These are phyloP conservation scores for Yamadazyma aaseri DNA, from an alignment of 1,139 yeast genomes.

Conservation along the genomic window DNA sequence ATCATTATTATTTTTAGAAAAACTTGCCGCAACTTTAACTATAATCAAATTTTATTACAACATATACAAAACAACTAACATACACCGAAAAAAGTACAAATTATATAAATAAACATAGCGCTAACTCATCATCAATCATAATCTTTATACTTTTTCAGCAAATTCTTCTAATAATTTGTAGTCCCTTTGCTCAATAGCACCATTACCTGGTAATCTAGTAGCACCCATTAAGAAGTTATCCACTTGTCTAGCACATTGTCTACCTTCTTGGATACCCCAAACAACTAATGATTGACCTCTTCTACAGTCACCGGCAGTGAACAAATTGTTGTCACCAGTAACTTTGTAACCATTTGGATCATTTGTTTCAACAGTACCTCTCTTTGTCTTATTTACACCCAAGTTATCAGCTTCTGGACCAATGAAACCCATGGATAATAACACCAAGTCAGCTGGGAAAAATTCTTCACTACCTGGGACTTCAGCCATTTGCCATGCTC, in stretches of 20 bases:
- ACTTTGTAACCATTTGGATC: slow-evolving; percentile 73
- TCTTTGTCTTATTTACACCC: slow-evolving; percentile 68
- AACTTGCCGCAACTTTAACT: too few relatives aligned
- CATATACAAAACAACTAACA: too few relatives aligned
- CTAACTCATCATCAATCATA: slow-evolving; percentile 7
- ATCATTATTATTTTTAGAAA: too few relatives aligned
- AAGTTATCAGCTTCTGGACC: slow-evolving; percentile 91
- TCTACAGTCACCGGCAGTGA: slow-evolving; percentile 98
- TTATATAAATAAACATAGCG: slow-evolving; percentile 6
- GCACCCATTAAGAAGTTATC: slow-evolving; percentile 77
- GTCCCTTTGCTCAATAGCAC: slow-evolving; percentile 84
- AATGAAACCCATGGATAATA: slow-evolving; percentile 94
- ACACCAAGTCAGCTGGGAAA: slow-evolving; percentile 92
- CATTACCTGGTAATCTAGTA: slow-evolving; percentile 88
- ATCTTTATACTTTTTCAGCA: slow-evolving; percentile 53
- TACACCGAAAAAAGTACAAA: too few relatives aligned
- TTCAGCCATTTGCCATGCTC: slow-evolving; percentile 99
- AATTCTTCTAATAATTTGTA: slow-evolving; percentile 71
- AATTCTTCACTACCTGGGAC: slow-evolving; percentile 92
- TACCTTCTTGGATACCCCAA: slow-evolving; percentile 99
- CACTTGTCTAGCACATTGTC: slow-evolving; percentile 96
- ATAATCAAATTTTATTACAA: too few relatives aligned
- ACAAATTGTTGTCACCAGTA: slow-evolving; percentile 56
- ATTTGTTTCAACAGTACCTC: slow-evolving; percentile 81
- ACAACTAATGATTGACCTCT: slow-evolving; percentile 98